Evolutionary conservation across 805 yeast genomes (phyloP).

Genomic region (Naumovozyma castellii): DNA sequence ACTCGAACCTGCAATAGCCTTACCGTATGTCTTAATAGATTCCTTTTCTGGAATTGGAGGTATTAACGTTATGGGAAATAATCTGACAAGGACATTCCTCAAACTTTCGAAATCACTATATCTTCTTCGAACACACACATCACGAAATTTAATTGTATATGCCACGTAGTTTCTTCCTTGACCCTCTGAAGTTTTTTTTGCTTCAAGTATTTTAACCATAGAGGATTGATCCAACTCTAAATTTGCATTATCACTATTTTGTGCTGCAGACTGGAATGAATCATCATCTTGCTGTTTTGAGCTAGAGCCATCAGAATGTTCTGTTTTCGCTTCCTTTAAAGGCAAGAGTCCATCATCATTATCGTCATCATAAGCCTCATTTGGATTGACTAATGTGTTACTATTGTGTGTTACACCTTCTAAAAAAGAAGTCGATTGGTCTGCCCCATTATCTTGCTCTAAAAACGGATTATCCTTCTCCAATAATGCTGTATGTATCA

Average conservation of each 20-base stretch:
- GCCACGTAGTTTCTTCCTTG: slow-evolving; percentile 41
- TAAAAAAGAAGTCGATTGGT: neutral
- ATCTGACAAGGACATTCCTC: slow-evolving; percentile 53
- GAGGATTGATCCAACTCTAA: neutral
- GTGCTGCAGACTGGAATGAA: neutral
- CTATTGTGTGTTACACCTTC: slow-evolving; percentile 3
- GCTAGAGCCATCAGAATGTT: neutral
- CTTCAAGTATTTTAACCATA: slow-evolving; percentile 22
- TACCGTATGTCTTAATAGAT: slow-evolving; percentile 26
- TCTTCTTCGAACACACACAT: slow-evolving; percentile 57
- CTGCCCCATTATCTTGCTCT: slow-evolving; percentile 5
- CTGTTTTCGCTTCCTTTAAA: neutral
- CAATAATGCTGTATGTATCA: slow-evolving; percentile 22
- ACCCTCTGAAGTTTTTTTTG: slow-evolving; percentile 25
- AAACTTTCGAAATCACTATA: slow-evolving; percentile 89
- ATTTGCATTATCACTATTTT: neutral
- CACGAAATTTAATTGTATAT: slow-evolving; percentile 58
- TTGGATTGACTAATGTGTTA: slow-evolving; percentile 10
- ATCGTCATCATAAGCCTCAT: slow-evolving; percentile 2
- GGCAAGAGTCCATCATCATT: neutral
- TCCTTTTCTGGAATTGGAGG: slow-evolving; percentile 95
- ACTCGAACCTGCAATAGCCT: slow-evolving; percentile 23
- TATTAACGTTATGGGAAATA: slow-evolving; percentile 72
- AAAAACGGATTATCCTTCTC: slow-evolving; percentile 26
- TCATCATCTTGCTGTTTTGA: neutral